These are phyloP conservation scores for Lotus japonicus DNA, from an alignment of 306 rosid species.

Conservation along the genomic window DNA sequence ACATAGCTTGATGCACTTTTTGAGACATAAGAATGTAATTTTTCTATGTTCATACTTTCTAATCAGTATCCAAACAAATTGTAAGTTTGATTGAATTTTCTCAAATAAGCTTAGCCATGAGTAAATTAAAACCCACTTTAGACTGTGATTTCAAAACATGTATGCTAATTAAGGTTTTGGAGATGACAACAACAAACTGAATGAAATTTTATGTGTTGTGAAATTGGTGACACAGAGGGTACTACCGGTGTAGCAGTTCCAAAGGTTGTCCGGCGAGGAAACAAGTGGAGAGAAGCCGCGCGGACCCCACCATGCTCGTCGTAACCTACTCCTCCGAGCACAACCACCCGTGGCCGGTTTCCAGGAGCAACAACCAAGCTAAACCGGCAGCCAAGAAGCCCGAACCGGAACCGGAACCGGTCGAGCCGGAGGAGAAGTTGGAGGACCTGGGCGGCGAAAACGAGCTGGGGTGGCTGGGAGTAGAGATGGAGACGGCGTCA, in stretches of 20 bases:
- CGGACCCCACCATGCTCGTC: conserved; percentile 82
- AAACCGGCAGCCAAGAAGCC: conserved; percentile 16
- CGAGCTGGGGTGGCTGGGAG: conserved; percentile 63
- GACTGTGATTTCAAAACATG: too few relatives aligned
- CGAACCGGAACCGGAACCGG: conserved; percentile 8
- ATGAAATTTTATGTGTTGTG: background rate
- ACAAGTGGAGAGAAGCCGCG: conserved; percentile 81
- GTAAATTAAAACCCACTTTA: too few relatives aligned
- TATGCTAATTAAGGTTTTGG: too few relatives aligned
- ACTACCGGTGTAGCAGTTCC: conserved; percentile 83
- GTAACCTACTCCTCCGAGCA: conserved; percentile 85
- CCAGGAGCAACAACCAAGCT: conserved; percentile 45
- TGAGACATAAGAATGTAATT: too few relatives aligned
- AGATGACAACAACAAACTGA: too few relatives aligned
- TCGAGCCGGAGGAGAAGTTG: conserved; percentile 29
- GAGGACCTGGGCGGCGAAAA: conserved; percentile 34
- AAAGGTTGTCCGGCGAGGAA: conserved; percentile 97
- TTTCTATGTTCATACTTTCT: too few relatives aligned
- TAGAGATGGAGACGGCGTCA: conserved; percentile 55
- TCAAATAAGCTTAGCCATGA: too few relatives aligned
- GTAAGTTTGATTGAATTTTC: too few relatives aligned
- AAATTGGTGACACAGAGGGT: conserved; percentile 50
- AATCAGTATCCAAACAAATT: too few relatives aligned
- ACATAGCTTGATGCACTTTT: too few relatives aligned
- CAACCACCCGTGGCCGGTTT: conserved; percentile 77